phyloP scores from a whole-genome alignment of 805 yeast species.

The Isabelozyma rhagii region DNA sequence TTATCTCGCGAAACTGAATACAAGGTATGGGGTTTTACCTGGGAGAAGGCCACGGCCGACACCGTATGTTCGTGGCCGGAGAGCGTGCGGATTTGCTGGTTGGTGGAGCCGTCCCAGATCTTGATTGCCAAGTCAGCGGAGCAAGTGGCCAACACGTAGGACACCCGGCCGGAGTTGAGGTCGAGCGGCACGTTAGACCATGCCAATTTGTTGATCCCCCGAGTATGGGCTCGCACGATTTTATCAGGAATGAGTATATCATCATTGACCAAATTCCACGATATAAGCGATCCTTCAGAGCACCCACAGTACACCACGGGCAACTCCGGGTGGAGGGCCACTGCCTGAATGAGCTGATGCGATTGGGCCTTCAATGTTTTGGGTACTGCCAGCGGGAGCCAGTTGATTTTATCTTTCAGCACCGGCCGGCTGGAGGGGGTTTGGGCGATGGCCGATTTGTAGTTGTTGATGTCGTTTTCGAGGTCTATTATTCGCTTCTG shows the following conservation, averaged over 20 bases:
- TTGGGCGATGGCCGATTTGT: slow-evolving; percentile 31
- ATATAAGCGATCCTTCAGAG: slow-evolving; percentile 65
- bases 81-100: slow-evolving; percentile 57
- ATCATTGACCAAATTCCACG: slow-evolving; percentile 67
- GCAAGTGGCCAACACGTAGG: slow-evolving; percentile 44
- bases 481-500: slow-evolving; percentile 71
- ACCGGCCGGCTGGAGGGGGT: slow-evolving; percentile 3
- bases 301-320: slow-evolving; percentile 65
- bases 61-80: slow-evolving; percentile 88
- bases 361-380: slow-evolving; percentile 49
- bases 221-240: slow-evolving; percentile 72
- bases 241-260: slow-evolving; percentile 55
- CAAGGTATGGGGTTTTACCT: slow-evolving; percentile 42
- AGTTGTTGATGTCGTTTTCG: slow-evolving; percentile 53
- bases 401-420: slow-evolving; percentile 37
- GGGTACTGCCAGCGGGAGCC: slow-evolving; percentile 59
- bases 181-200: slow-evolving; percentile 48
- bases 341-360: slow-evolving; percentile 55
- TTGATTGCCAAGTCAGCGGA: slow-evolving; percentile 57
- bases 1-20: slow-evolving; percentile 66
- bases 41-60: slow-evolving; percentile 56
- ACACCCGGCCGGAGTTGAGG: slow-evolving; percentile 13
- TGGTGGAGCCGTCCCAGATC: slow-evolving; percentile 62
- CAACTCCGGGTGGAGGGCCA: slow-evolving; percentile 72
- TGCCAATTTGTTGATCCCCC: slow-evolving; percentile 55